phyloP scores from a whole-genome alignment of 352 stramenopile species.

The Phytophthora pini region DNA sequence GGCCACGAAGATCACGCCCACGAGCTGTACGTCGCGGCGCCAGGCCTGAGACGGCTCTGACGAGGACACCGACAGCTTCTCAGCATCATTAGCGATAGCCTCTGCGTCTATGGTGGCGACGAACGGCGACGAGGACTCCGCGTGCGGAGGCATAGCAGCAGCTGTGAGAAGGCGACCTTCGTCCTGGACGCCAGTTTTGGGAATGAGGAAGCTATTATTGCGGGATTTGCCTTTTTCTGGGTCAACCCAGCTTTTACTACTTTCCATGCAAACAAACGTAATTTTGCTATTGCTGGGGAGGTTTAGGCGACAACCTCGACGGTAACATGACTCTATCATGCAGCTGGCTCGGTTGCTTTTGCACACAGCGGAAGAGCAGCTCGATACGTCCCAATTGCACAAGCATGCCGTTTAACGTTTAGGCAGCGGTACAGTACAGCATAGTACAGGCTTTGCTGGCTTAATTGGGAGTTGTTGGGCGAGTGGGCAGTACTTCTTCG shows the following conservation, averaged over 20 bases:
- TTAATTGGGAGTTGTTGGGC: neutral
- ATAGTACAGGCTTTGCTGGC: neutral
- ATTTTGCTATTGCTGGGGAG: neutral
- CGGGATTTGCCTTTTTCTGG: neutral
- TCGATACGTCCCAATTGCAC: too few relatives aligned
- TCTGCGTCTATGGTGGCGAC: conserved; percentile 5
- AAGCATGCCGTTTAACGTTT: neutral
- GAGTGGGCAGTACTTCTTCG: neutral
- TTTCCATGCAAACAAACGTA: too few relatives aligned
- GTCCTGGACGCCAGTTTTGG: conserved; percentile 21
- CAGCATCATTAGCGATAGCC: conserved; percentile 10
- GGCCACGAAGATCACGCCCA: conserved; percentile 51
- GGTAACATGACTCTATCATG: neutral
- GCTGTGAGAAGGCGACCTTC: neutral
- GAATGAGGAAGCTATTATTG: conserved; percentile 17
- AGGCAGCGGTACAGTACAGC: neutral
- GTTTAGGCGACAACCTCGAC: neutral
- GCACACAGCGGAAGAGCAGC: too few relatives aligned
- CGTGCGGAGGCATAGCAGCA: conserved; percentile 21
- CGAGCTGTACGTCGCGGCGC: conserved; percentile 57
- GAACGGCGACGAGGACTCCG: conserved; percentile 19
- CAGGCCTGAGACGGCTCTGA: conserved; percentile 28
- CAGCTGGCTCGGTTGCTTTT: too few relatives aligned
- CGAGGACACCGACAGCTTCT: conserved; percentile 3
- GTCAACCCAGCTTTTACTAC: too few relatives aligned